Conservation (phyloP, 2,329 filamentous ascomycete genomes). For the Colletotrichum gloeosporioides region DNA sequence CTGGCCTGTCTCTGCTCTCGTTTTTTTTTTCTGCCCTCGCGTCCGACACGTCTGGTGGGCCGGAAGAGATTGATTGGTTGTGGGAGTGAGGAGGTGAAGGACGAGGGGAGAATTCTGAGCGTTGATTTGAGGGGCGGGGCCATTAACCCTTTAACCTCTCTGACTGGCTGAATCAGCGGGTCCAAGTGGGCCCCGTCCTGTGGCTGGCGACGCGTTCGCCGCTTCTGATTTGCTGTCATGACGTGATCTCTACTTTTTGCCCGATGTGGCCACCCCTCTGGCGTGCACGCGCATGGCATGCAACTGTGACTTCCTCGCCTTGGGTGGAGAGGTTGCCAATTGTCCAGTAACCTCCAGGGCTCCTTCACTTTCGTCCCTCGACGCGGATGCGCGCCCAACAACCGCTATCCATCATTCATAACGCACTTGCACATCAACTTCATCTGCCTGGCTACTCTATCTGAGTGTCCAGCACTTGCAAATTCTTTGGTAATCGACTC, state of each 20-base stretch:
- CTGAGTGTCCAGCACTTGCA: neutral
- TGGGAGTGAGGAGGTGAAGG: slow-evolving; percentile 47
- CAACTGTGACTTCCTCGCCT: neutral
- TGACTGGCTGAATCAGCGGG: slow-evolving; percentile 57
- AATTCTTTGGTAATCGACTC: neutral
- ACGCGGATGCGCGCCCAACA: neutral
- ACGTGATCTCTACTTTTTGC: slow-evolving; percentile 16
- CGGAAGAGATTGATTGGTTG: slow-evolving; percentile 54
- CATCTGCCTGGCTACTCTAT: neutral
- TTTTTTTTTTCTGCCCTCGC: slow-evolving; percentile 24
- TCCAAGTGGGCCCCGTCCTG: slow-evolving; percentile 36
- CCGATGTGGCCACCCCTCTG: neutral
- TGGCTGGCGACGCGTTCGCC: neutral
- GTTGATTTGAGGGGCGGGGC: slow-evolving; percentile 58
- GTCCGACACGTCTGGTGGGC: slow-evolving; percentile 37
- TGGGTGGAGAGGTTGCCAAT: neutral
- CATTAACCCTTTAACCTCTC: slow-evolving; percentile 46
- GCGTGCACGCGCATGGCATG: neutral
- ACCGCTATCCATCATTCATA: neutral
- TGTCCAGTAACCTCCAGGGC: neutral
- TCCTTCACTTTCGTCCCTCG: neutral
- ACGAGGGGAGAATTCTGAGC: slow-evolving; percentile 50
- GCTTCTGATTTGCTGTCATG: slow-evolving; percentile 24
- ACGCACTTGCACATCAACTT: neutral
- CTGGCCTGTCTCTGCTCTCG: slow-evolving; percentile 15